These are phyloP conservation scores for Pichia sp. DNA, from an alignment of 1,139 yeast species.

Conservation along the genomic window DNA sequence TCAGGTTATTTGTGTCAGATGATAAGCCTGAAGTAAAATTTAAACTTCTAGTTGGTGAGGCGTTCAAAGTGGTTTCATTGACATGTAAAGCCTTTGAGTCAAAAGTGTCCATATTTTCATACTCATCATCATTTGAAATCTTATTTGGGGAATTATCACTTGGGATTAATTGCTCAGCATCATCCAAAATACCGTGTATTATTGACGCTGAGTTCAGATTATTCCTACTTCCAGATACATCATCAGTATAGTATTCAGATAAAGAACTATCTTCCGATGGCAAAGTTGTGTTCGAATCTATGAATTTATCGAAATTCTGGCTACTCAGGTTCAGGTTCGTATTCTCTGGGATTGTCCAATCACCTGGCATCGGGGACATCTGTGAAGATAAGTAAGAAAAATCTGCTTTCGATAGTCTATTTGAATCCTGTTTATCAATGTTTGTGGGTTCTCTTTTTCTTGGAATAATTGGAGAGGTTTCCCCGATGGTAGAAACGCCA, in stretches of 20 bases:
- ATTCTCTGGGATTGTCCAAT: conserved; percentile 15
- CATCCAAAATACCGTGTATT: conserved; percentile 4
- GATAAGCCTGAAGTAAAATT: not conserved
- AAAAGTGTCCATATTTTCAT: not conserved
- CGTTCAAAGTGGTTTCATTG: not conserved
- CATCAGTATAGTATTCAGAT: not conserved
- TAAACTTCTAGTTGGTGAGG: conserved; percentile 4
- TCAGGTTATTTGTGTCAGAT: not conserved
- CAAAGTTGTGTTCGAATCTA: conserved; percentile 7
- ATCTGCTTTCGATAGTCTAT: conserved; percentile 14
- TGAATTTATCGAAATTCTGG: conserved; percentile 3
- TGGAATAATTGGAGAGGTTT: not conserved
- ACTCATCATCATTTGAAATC: not conserved
- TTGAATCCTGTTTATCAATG: conserved; percentile 3
- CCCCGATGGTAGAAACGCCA: not conserved
- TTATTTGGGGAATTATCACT: not conserved
- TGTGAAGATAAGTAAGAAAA: conserved; percentile 20
- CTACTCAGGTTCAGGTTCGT: conserved; percentile 8
- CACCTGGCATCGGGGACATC: conserved; percentile 22
- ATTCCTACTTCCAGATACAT: not conserved
- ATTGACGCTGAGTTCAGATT: not conserved
- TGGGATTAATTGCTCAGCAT: not conserved
- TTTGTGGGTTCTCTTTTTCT: not conserved
- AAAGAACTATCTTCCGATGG: not conserved
- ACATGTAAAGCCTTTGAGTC: not conserved